Base-by-base conservation (phyloP, 2,329 filamentous ascomycete genomes). In the Aspergillus ochraceus region DNA sequence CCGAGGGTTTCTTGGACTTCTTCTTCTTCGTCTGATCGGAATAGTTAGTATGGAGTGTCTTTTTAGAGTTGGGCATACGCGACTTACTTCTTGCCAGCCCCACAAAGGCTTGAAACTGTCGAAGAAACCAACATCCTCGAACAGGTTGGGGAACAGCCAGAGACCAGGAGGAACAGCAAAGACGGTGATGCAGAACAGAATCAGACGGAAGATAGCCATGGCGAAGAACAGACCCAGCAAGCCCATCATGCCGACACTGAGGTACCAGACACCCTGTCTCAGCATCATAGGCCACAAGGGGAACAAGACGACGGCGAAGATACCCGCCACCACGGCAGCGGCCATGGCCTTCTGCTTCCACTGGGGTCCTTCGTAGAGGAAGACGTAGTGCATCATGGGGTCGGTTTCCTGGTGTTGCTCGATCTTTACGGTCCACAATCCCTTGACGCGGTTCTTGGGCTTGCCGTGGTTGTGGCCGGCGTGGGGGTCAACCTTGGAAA, bases 71-170 rank as follows among this genome's bases (percentile, higher is more conserved):
- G 17, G 8, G 29, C 14, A 30, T 29, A 9, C 26, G 26, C 26
- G 57, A 49, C 85, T 77, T 74, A 96, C 92, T 86, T 97, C 93
- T 76, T 99, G 95, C 95, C 95, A 99, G 61, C 92, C 95, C 94
- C 95, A 99, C 6, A 97, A 79, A 20, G 95, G 95, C 72, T 89
- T 89, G 84, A 99, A 99, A 71, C 91, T 96, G 75, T 99, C 95
- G 77, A 99, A 90, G 80, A 99, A 98, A 8, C 94, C 96, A 29
- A 99, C 95, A 74, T 99, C 95, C 76, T 99, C 95, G 81, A 97
- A 99, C 20, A 99, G 81, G 74, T 99, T 99, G 52, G 95, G 95
- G 79, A 94, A 99, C 49, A 99, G 84, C 95, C 95, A 99, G n/a
- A 99, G 83, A 70, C 95, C 95, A 2, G 95, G 95, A 3, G 93